Evolutionary conservation across 768 basidiomycete genomes (phyloP), one percentile per base, ranked within the genome.

Genomic region (Lactifluus pinguis): DNA sequence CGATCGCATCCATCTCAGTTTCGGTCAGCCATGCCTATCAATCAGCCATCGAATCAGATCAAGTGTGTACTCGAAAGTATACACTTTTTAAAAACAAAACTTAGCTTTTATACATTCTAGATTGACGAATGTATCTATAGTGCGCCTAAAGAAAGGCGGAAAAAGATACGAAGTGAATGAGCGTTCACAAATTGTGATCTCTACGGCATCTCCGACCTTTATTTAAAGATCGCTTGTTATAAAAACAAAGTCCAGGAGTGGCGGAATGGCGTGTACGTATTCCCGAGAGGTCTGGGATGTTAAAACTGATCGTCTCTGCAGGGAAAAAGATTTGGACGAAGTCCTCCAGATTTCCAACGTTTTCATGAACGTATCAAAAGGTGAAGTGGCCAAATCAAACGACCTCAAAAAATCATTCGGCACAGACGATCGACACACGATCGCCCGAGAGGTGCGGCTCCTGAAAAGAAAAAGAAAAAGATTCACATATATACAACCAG

Each of bases 241-340:
- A 95, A 98, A 79, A 99, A 99, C 75, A 98, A 98, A 75, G 97
- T 99, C 30, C 92, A 95, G 67, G 95, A 97, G 72, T 99, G 87
- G 83, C 78, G 97, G 60, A 92, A 82, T 60, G 94, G 94, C 63
- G 89, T 95, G 86, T 92, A 73, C 70, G 86, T 77, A 32, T 32
- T 19, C 58, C 30, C 42, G 47, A n/a, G n/a, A n/a, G n/a, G n/a
- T n/a, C n/a, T n/a, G n/a, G n/a, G n/a, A n/a, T n/a, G n/a, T n/a
- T 21, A 34, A 34, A 34, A 38, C 38, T n/a, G n/a, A 38, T 38
- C 1, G 38, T 30, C 17, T 38, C 15, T 34, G 52, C 68, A 93
- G 91, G 30, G 95, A 98, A 78, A 92, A 89, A 34, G 87, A 89
- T 75, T 75, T 98, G 36, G 92, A 95, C 68, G 97, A 99, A 68